These are phyloP conservation scores for Chrysanthemum seticuspe DNA, from an alignment of 129 eudicot species.

Conservation along the genomic window DNA sequence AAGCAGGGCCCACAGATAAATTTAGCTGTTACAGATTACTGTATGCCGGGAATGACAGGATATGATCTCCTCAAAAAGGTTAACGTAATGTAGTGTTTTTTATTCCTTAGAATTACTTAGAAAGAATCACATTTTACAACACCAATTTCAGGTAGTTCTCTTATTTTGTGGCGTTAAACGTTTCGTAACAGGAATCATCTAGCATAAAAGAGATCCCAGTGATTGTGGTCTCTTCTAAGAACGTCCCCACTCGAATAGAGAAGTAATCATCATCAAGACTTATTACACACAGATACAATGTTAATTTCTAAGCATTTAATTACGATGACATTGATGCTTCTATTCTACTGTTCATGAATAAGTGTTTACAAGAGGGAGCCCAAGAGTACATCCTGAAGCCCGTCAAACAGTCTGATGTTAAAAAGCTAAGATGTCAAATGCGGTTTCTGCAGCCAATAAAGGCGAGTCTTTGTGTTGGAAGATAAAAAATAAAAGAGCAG, in stretches of 20 bases:
- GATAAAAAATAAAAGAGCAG: conserved; percentile 15
- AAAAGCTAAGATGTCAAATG: conserved; percentile 59
- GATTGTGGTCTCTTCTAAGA: conserved; percentile 75
- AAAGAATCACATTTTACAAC: neutral
- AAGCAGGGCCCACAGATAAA: conserved; percentile 51
- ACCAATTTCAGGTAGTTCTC: neutral
- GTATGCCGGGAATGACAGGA: conserved; percentile 91
- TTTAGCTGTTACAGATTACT: conserved; percentile 69
- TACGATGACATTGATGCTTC: neutral
- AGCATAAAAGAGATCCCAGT: conserved; percentile 70
- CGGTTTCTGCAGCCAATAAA: conserved; percentile 30
- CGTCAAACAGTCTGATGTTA: conserved; percentile 63
- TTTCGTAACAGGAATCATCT: conserved; percentile 56
- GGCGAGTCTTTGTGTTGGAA: conserved; percentile 46
- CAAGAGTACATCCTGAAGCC: conserved; percentile 73
- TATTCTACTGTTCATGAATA: conserved; percentile 23
- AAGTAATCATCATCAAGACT: conserved; percentile 36
- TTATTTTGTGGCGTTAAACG: neutral
- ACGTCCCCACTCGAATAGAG: conserved; percentile 65
- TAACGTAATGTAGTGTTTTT: conserved; percentile 44
- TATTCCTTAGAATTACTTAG: neutral
- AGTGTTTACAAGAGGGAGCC: conserved; percentile 87
- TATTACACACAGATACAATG: neutral
- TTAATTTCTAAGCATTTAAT: neutral
- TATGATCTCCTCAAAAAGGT: conserved; percentile 75